Evolutionary conservation across 352 stramenopile species (phyloP).

Genomic region (Phytophthora uliginosa): DNA sequence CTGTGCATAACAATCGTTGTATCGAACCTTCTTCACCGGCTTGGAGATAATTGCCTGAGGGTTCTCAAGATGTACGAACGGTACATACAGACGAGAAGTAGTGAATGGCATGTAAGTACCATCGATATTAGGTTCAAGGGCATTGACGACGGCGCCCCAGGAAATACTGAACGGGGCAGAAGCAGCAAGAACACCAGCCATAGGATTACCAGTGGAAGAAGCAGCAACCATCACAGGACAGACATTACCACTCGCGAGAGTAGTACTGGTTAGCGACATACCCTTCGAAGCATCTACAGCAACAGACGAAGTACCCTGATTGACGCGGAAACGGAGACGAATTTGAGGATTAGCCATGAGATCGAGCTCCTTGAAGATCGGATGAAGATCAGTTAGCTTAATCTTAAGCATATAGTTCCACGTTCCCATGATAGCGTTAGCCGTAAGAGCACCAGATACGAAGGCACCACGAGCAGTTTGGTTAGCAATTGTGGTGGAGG

Average conservation of each 20-base stretch:
- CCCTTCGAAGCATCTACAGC: too few species aligned
- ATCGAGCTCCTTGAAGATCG: conserved; percentile 10
- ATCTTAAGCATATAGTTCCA: too few species aligned
- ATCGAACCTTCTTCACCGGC: conserved; percentile 21
- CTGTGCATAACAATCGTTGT: not conserved
- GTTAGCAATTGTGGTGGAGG: not conserved
- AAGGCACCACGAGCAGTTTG: too few species aligned
- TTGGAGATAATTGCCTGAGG: conserved; percentile 22
- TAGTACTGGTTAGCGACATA: too few species aligned
- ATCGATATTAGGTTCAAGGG: conserved; percentile 16
- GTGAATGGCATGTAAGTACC: not conserved
- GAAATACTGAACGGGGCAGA: not conserved
- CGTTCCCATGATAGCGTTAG: too few species aligned
- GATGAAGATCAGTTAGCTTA: not conserved
- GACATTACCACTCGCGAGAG: not conserved
- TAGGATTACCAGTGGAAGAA: not conserved
- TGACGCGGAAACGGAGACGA: too few species aligned
- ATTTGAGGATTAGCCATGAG: conserved; percentile 12
- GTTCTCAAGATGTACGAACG: conserved; percentile 9
- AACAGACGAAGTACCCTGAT: too few species aligned
- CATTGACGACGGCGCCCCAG: not conserved
- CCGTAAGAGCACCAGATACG: too few species aligned
- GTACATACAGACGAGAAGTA: too few species aligned
- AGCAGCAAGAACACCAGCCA: conserved; percentile 1
- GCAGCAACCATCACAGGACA: conserved; percentile 14